A percentile compares a stretch with the other conserved stretches of the same genome.
These are phyloP conservation scores for Magnaporthiopsis poae DNA, from an alignment of 2,329 filamentous ascomycete genomes.

Conservation along the genomic window DNA sequence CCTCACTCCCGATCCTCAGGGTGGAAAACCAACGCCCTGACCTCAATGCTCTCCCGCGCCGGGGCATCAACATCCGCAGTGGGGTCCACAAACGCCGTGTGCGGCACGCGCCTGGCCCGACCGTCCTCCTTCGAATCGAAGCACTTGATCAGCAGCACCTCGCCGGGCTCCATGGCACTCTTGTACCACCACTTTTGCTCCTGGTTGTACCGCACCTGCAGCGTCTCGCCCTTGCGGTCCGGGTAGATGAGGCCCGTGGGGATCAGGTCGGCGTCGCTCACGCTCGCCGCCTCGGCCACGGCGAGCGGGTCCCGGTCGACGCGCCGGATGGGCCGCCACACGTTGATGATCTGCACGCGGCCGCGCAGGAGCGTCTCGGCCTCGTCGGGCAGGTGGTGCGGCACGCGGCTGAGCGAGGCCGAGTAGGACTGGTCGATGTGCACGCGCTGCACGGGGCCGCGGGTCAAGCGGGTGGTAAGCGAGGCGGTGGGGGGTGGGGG, in stretches of 20 bases:
- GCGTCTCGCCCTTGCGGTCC: slow-evolving; percentile 59
- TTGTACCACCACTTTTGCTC: slow-evolving; percentile 69
- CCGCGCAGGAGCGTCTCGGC: slow-evolving; percentile 32
- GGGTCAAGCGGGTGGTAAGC: slow-evolving; percentile 14
- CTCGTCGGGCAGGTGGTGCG: slow-evolving; percentile 34
- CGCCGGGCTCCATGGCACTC: slow-evolving; percentile 64
- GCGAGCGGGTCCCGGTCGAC: slow-evolving; percentile 59
- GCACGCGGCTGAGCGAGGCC: slow-evolving; percentile 13
- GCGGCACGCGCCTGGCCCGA: slow-evolving; percentile 50
- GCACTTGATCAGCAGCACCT: slow-evolving; percentile 69
- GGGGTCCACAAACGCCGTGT: slow-evolving; percentile 72
- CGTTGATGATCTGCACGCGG: slow-evolving; percentile 63
- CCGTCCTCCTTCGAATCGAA: slow-evolving; percentile 57
- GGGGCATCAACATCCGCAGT: slow-evolving; percentile 59
- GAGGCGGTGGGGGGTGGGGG: slow-evolving; percentile 10
- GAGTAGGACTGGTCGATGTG: slow-evolving; percentile 46
- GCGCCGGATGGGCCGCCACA: slow-evolving; percentile 61
- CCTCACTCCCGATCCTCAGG: not conserved
- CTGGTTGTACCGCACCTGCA: slow-evolving; percentile 52
- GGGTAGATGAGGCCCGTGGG: slow-evolving; percentile 67
- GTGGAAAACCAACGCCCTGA: slow-evolving; percentile 69
- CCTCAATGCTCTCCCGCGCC: slow-evolving; percentile 78
- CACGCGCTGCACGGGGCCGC: slow-evolving; percentile 39
- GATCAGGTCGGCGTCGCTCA: slow-evolving; percentile 55
- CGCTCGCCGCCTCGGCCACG: slow-evolving; percentile 55